phyloP scores from a whole-genome alignment of 2,329 filamentous ascomycete genomes.

The Ambrosiella xylebori region DNA sequence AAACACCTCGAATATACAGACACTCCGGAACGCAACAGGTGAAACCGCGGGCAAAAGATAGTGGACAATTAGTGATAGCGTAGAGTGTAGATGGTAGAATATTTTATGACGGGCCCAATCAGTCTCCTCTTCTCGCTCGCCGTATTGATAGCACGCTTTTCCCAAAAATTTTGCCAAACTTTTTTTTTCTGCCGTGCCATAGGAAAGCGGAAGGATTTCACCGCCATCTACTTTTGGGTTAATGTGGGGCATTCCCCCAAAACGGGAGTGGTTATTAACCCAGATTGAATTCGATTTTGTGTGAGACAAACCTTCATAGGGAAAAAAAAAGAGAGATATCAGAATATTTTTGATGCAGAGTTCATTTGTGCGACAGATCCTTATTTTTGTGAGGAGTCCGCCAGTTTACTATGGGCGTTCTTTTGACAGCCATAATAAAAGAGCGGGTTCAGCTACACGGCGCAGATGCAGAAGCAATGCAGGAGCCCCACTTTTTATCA shows the following conservation, averaged over 20 bases:
- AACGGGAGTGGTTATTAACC: background rate
- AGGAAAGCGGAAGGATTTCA: background rate
- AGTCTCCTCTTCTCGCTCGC: background rate
- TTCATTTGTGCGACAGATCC: background rate
- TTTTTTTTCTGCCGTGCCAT: constrained; percentile 11
- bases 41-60: no score
- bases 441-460: background rate
- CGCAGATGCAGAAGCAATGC: background rate
- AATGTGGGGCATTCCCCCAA: background rate
- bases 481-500: constrained; percentile 3
- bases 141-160: background rate
- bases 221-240: background rate
- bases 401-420: background rate
- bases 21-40: no score
- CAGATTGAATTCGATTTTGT: background rate
- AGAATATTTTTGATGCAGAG: background rate
- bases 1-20: no score
- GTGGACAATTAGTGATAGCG: no score
- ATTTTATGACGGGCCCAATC: background rate
- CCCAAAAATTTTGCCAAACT: constrained; percentile 9
- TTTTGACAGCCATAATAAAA: background rate
- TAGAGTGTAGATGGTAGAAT: background rate
- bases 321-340: background rate
- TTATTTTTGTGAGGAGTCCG: background rate
- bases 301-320: background rate